These are phyloP conservation scores for Alopecurus myosuroides DNA, from an alignment of 176 grass and related monocot species.

Conservation along the genomic window DNA sequence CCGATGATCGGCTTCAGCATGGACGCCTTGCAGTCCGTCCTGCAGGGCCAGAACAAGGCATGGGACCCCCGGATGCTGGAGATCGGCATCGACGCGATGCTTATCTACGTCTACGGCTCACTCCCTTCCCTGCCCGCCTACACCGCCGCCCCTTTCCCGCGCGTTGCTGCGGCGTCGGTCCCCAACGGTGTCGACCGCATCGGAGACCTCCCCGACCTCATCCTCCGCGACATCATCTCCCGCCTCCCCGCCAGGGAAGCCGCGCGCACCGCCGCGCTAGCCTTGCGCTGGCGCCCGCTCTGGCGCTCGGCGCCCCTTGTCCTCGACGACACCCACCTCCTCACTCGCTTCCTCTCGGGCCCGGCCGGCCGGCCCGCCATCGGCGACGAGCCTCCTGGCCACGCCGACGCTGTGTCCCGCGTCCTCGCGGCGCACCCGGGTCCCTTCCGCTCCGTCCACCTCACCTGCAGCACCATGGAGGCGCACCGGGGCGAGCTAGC, in stretches of 20 bases:
- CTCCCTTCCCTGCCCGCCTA: background rate
- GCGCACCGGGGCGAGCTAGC: background rate
- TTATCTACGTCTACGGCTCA: background rate
- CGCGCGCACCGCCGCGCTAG: background rate
- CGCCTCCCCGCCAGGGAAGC: background rate
- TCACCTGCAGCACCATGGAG: background rate
- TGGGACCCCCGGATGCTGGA: background rate
- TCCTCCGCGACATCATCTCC: background rate
- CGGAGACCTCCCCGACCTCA: background rate
- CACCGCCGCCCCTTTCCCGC: background rate
- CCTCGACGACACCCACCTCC: background rate
- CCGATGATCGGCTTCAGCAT: background rate
- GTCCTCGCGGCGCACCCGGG: background rate
- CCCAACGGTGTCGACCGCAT: background rate
- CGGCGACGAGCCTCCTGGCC: background rate
- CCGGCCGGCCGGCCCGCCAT: background rate
- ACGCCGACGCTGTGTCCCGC: background rate
- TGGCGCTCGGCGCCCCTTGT: background rate
- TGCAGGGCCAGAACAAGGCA: background rate
- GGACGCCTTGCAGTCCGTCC: background rate
- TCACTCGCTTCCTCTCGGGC: background rate
- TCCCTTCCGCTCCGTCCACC: background rate
- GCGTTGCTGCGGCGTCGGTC: background rate
- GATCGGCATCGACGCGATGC: background rate
- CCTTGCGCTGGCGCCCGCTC: background rate